Evolutionary conservation across 169 alveolate genomes (phyloP), one percentile per base, ranked within the genome.

Genomic region (Cryptosporidium meleagridis): DNA sequence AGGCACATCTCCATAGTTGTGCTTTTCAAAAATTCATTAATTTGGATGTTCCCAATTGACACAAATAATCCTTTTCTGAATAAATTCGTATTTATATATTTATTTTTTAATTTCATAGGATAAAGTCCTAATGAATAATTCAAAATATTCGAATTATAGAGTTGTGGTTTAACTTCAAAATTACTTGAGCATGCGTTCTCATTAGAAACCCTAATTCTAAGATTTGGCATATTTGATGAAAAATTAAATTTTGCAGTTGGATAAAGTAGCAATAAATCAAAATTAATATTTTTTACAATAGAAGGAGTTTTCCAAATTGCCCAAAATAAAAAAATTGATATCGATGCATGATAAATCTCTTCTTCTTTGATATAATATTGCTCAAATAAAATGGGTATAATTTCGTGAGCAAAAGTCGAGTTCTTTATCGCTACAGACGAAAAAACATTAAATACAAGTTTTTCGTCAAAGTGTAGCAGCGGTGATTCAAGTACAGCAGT

Each of bases 301-400:
- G 89, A 80, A 31, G 89, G 89, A 29, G 75, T 26, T 23, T 59
- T 80, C 89, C 80, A 80, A 62, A 80, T 37, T 29, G 89, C 37
- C 89, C 89, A 80, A 65, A 61, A 80, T 44, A 67, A 37, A 39
- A 80, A 80, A 18, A 80, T 80, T 0, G 75, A 62, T 21, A 80
- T 39, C 12, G 59, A 39, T 59, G 51, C 89, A 62, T 67, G 75
- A 44, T 67, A 67, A 45, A 62, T 37, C 31, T 67, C 89, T 48
- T 65, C 68, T 62, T 62, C 62, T 29, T 48, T 37, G 10, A 26
- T 10, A 72, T 33, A 62, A 80, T 80, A 80, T 41, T 67, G 53
- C 7, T 62, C 51, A 62, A 80, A 65, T 51, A 80, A 61, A 12
- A 18, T 67, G 8, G 72, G 72, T 16, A 80, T 51, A 21, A 80